Evolutionary conservation across 163 green algal species (phyloP).

Genomic region (Scenedesmus sp.): DNA sequence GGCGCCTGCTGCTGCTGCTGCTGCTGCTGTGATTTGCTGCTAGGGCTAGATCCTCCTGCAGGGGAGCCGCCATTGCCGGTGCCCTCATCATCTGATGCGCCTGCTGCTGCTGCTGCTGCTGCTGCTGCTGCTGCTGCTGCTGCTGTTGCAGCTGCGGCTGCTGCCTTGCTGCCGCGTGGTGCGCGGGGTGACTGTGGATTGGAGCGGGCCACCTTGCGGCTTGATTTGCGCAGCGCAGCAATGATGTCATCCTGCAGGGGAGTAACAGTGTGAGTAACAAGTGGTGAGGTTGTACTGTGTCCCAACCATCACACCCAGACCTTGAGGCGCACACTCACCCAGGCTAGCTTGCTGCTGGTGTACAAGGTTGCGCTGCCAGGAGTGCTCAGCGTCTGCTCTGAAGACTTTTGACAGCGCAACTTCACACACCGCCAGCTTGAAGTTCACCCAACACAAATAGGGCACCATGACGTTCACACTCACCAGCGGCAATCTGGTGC

Average conservation of each 20-base stretch:
- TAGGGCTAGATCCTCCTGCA: not conserved
- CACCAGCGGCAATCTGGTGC: too few relatives aligned
- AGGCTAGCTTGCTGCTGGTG: not conserved
- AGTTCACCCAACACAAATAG: constrained; percentile 65
- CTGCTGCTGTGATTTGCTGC: not conserved
- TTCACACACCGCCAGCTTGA: constrained; percentile 57
- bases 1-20: not conserved
- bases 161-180: not conserved
- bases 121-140: not conserved
- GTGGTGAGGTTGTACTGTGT: not conserved
- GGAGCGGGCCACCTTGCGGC: not conserved
- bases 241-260: not conserved
- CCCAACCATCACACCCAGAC: not conserved
- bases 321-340: not conserved
- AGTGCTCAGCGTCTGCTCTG: too few relatives aligned
- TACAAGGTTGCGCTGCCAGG: too few relatives aligned
- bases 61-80: not conserved
- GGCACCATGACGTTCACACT: too few relatives aligned
- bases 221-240: not conserved
- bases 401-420: not conserved
- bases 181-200: not conserved
- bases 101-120: not conserved
- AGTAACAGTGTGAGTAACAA: not conserved
- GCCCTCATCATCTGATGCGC: not conserved
- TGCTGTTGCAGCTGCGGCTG: not conserved